These are phyloP conservation scores for Dissophora ornata DNA, from an alignment of 192 early-diverging fungal species.

Conservation along the genomic window DNA sequence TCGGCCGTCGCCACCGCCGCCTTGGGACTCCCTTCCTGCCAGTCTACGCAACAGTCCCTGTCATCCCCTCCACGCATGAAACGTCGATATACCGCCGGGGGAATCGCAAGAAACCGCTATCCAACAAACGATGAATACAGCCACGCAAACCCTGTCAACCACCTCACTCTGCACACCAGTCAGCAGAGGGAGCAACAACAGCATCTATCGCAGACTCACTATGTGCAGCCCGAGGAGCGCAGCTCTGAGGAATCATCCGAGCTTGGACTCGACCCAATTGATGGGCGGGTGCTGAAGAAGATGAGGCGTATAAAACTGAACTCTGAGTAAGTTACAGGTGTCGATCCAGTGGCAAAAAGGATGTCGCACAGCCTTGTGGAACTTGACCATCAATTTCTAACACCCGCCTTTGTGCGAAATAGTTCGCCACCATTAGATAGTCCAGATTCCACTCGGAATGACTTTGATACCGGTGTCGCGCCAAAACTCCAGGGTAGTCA, in stretches of 20 bases:
- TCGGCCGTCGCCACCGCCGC: not conserved
- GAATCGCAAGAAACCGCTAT: not conserved
- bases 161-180: not conserved
- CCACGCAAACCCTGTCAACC: not conserved
- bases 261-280: slow-evolving; percentile 19
- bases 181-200: not conserved
- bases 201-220: not conserved
- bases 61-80: slow-evolving; percentile 21
- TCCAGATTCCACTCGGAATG: not conserved
- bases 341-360: not conserved
- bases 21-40: slow-evolving; percentile 10
- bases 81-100: slow-evolving; percentile 15
- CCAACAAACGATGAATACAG: not conserved
- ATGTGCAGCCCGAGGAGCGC: not conserved
- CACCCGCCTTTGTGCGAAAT: no score
- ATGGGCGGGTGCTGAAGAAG: slow-evolving; percentile 35
- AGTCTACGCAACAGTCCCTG: not conserved
- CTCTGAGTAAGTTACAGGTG: slow-evolving; percentile 37
- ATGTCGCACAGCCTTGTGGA: not conserved
- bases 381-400: no score
- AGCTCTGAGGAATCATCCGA: slow-evolving; percentile 19
- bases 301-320: slow-evolving; percentile 41
- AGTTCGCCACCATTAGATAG: slow-evolving; percentile 12
- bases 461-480: no score
- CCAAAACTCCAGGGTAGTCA: not conserved